phyloP scores from a whole-genome alignment of 2,329 filamentous ascomycete species.

The Stromatinia cepivora region DNA sequence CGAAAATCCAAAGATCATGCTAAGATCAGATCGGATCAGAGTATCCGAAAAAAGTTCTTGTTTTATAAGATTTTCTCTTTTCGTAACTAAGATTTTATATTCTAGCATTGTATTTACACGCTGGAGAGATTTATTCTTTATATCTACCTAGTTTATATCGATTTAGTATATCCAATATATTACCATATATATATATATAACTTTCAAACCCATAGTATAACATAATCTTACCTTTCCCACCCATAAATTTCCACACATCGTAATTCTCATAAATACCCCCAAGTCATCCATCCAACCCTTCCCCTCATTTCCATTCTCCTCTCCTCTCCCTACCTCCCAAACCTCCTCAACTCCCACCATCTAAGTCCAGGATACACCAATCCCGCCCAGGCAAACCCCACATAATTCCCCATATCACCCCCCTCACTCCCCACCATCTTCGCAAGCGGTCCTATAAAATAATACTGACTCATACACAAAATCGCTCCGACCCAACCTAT shows the following conservation, averaged over 20 bases:
- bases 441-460: slow-evolving; percentile 64
- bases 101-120: no score
- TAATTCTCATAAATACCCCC: background rate
- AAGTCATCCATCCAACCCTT: background rate
- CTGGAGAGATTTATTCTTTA: background rate
- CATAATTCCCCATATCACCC: slow-evolving; percentile 41
- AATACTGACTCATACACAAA: slow-evolving; percentile 68
- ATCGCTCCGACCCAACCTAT: slow-evolving; percentile 66
- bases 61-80: background rate
- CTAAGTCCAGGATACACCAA: slow-evolving; percentile 52
- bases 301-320: background rate
- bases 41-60: background rate
- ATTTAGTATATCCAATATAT: background rate
- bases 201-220: background rate
- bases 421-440: slow-evolving; percentile 51
- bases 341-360: slow-evolving; percentile 39
- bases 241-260: background rate
- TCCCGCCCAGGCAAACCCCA: slow-evolving; percentile 60
- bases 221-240: background rate
- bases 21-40: background rate
- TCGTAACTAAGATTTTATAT: no score
- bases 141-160: background rate
- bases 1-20: background rate
- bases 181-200: background rate
- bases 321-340: slow-evolving; percentile 36